Conservation (phyloP, 352 stramenopile species). For the Globisporangium echinulatum region DNA sequence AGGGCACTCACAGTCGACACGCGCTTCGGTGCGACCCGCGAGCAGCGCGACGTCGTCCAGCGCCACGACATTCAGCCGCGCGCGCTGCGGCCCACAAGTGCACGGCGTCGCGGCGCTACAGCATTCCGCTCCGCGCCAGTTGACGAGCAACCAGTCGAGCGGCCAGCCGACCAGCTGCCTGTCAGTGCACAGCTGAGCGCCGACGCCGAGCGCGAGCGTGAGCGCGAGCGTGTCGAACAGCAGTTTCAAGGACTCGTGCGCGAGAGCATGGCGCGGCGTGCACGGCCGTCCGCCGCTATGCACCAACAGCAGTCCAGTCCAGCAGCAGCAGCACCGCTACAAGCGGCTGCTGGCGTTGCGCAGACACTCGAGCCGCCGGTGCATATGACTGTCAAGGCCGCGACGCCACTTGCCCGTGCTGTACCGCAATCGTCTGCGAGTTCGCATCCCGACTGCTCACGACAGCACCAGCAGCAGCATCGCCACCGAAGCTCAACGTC, state of each 20-base stretch:
- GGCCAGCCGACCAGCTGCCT: neutral
- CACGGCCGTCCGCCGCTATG: slow-evolving; percentile 1
- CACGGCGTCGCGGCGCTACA: neutral
- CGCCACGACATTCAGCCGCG: neutral
- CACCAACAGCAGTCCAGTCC: neutral
- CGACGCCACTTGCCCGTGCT: neutral
- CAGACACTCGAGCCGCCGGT: slow-evolving; percentile 1
- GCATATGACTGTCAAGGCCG: neutral
- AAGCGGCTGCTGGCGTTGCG: too few species aligned
- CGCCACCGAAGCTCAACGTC: slow-evolving; percentile 1
- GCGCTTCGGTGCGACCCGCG: too few species aligned
- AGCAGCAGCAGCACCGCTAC: neutral
- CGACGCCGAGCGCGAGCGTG: slow-evolving; percentile 1
- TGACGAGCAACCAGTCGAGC: too few species aligned
- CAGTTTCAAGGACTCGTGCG: slow-evolving; percentile 11
- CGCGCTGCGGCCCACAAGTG: neutral
- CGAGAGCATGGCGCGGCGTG: neutral
- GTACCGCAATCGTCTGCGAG: neutral
- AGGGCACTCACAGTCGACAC: too few species aligned
- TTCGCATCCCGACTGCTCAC: neutral
- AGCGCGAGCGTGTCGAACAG: slow-evolving; percentile 8
- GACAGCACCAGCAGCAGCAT: neutral
- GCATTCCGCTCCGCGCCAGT: neutral
- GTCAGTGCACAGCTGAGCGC: neutral
- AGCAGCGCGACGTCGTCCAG: neutral